Evolutionary conservation across 2,329 filamentous ascomycete species (phyloP), one percentile per base, ranked within the genome.

Genomic region (Penicillium sp.): DNA sequence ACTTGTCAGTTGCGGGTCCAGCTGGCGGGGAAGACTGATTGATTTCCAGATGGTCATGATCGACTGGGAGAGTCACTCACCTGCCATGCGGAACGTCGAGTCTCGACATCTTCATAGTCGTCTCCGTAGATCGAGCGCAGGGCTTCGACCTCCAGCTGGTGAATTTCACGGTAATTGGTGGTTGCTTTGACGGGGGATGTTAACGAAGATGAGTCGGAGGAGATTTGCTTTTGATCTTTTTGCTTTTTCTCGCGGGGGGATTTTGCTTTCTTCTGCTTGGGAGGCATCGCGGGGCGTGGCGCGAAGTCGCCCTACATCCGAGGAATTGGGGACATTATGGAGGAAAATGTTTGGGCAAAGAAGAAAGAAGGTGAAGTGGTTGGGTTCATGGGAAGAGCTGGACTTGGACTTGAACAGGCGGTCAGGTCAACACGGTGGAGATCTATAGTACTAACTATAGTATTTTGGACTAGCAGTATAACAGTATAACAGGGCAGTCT

Each of bases 81-180:
- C 81, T 95, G 92, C 93, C 93, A 97, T 36, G 92, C 92, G 63
- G 85, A 82, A 40, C 74, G 82, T 56, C 86, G 84, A 47, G 84
- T 83, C 67, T 88, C 84, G 65, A 91, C 84, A 70, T 88, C 86
- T 64, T 88, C 81, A 68, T 91, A 97, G 69, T 97, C 92, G 55
- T 96, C 91, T 62, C 87, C 88, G 69, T 94, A 97, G 46, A 97
- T 95, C 37, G 93, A 90, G 66, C 89, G 83, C 55, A 97, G 81
- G 40, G 87, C 93, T 70, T 94, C 84, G 53, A 96, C 81, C 77
- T 97, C 94, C 70, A 96, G 90, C 67, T 89, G 82, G 76, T 97
- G 94, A 29, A 90, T 86, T 75, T 95, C 89, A 61, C 87, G 85
- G 76, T 97, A 96, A 68, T 92, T 79, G 54, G 82, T 81, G 36